Evolutionary conservation across 78 protist genomes (phyloP).

Genomic region (Dictyostelium brefeldianum): DNA sequence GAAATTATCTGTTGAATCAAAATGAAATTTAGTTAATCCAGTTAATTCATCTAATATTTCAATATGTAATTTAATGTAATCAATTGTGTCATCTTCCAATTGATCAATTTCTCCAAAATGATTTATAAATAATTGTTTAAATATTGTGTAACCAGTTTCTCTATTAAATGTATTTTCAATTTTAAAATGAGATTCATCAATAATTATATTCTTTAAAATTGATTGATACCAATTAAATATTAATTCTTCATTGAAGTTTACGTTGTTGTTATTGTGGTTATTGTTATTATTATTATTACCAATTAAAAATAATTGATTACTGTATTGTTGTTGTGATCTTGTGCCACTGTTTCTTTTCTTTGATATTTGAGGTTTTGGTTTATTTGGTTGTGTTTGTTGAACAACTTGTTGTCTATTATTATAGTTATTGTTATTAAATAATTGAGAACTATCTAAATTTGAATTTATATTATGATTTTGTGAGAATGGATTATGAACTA

Average conservation of each 20-base stretch:
- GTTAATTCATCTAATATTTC: slow-evolving; percentile 4
- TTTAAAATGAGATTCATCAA: slow-evolving; percentile 19
- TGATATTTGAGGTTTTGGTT: no score
- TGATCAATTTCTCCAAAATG: background rate
- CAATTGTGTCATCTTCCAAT: background rate
- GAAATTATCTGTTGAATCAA: slow-evolving; percentile 18
- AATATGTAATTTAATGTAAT: slow-evolving; percentile 15
- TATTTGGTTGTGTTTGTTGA: no score
- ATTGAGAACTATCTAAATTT: no score
- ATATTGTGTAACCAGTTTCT: background rate
- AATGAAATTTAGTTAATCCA: slow-evolving; percentile 12
- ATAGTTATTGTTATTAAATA: no score
- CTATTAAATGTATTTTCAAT: background rate
- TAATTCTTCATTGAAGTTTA: background rate
- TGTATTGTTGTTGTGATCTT: background rate
- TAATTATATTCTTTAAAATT: background rate
- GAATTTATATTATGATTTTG: no score
- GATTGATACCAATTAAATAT: slow-evolving; percentile 1
- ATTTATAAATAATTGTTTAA: background rate
- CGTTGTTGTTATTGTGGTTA: background rate
- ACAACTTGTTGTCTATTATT: background rate
- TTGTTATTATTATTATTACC: background rate
- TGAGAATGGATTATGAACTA: no score
- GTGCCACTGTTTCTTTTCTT: no score
- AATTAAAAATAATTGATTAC: no score